Conservation (phyloP, 805 yeast genomes). For the Starmera dryadoides region DNA sequence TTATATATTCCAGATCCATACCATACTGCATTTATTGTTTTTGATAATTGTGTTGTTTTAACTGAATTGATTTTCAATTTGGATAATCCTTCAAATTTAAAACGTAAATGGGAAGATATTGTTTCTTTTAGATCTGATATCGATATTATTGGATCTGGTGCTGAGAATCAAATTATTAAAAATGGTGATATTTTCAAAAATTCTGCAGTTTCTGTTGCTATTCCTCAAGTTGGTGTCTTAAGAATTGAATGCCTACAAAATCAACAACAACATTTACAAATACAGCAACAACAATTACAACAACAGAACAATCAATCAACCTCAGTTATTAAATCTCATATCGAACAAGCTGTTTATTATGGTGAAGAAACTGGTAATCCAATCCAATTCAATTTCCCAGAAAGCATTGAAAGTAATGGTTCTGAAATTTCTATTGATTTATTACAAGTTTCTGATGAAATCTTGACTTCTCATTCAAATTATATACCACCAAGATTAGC, state of each 20-base stretch:
- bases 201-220: constrained; percentile 41
- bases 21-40: constrained; percentile 51
- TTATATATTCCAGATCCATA: constrained; percentile 53
- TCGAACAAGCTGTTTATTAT: constrained; percentile 80
- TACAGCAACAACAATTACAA: constrained; percentile 4
- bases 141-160: constrained; percentile 52
- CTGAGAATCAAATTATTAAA: constrained; percentile 29
- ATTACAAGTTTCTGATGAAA: constrained; percentile 41
- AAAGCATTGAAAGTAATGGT: constrained; percentile 35
- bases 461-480: constrained; percentile 46
- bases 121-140: constrained; percentile 49
- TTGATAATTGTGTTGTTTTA: constrained; percentile 55
- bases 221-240: constrained; percentile 54
- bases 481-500: constrained; percentile 50
- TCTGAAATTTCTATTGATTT: constrained; percentile 47
- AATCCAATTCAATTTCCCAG: constrained; percentile 38
- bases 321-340: constrained; percentile 55
- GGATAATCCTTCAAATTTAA: constrained; percentile 24
- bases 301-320: constrained; percentile 4
- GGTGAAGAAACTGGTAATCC: constrained; percentile 36
- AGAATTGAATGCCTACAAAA: constrained; percentile 41
- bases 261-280: constrained; percentile 7
- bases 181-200: constrained; percentile 21
- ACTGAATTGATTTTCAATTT: constrained; percentile 46
- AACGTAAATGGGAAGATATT: constrained; percentile 75